Base-by-base conservation (phyloP, 2,329 filamentous ascomycete species). In the Endocalyx cinctus region DNA sequence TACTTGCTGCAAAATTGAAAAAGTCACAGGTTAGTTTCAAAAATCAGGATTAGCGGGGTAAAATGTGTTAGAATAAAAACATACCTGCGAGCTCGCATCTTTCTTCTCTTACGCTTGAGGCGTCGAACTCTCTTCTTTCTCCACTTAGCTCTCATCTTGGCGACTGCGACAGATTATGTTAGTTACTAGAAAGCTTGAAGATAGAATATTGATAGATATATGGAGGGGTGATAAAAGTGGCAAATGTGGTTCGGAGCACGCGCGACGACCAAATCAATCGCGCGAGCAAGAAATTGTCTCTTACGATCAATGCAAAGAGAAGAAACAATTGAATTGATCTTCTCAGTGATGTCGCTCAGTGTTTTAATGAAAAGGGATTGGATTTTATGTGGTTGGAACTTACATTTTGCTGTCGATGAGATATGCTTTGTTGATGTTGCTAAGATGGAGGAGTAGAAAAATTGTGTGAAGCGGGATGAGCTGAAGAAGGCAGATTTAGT, bases 51-150 rank as follows among this genome's bases (percentile, higher is more conserved):
- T 14, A 1, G 5, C 3, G 32, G 14, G 5, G n/a, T 23, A 23
- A n/a, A n/a, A n/a, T 23, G 20, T 17, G 29, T 15, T 10, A 14
- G 28, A 26, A 26, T 37, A 26, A 46, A 71, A 22, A 74, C 88
- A 79, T 79, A 97, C 92, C 82, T 89, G 76, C 92, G 77, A 62
- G 90, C 92, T 69, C 92, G 82, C 75, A 92, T 95, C 90, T 98
- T 98, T 88, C 92, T 94, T 77, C 92, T 88, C 89, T 98, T 98
- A 68, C 89, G 84, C 85, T 97, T 97, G 71, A 98, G 87, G 72
- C 92, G 84, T 63, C 92, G 81, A 74, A 95, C 89, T 70, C 92
- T 82, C 90, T 98, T 98, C 86, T 98, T 98, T 80, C 90, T 92
- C 92, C 92, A 97, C 80, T 97, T 97, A 67, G 88, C 89, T 92